Base-by-base conservation (phyloP, 805 yeast genomes). In the Starmerella bacillaris region DNA sequence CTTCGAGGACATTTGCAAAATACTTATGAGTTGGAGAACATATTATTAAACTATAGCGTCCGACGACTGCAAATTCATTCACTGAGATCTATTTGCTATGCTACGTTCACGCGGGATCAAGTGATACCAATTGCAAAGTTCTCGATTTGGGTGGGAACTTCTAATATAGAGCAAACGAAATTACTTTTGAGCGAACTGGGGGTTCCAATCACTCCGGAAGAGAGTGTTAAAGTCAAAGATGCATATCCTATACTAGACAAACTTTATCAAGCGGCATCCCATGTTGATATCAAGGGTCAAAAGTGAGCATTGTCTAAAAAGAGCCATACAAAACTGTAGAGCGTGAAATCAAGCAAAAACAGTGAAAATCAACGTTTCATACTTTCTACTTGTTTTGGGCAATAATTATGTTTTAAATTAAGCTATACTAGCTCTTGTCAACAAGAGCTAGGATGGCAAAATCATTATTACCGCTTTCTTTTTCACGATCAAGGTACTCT, bases 261-360 rank as follows among this genome's bases (percentile, higher is more conserved):
- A 17, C 32, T 29, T 14, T 7, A 6, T 6, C 8, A 6, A 17
- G 8, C n/a, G 15, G 5, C 21, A 5, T 6, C 11, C 59, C 40
- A 74, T 65, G 72, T 84, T 11, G 95, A 84, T 51, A 83, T 86
- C 42, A 84, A 84, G 60, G 96, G 96, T 1, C 95, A 84, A 56
- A 64, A 55, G 6, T 57, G 37, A 34, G 9, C 9, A 22, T 12
- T 12, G 12, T 22, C n/a, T n/a, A n/a, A n/a, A n/a, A n/a, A n/a
- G n/a, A n/a, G n/a, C n/a, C n/a, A n/a, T n/a, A n/a, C n/a, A n/a
- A n/a, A n/a, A n/a, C n/a, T n/a, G n/a, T n/a, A n/a, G n/a, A n/a
- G n/a, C n/a, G n/a, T n/a, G n/a, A n/a, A n/a, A n/a, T n/a, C n/a
- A n/a, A n/a, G n/a, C n/a, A n/a, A n/a, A n/a, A n/a, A n/a, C n/a